A percentile compares a stretch with the other conserved stretches of the same genome.
These are phyloP conservation scores for Ascosphaera apis DNA, from an alignment of 2,329 filamentous ascomycete genomes.

Conservation along the genomic window DNA sequence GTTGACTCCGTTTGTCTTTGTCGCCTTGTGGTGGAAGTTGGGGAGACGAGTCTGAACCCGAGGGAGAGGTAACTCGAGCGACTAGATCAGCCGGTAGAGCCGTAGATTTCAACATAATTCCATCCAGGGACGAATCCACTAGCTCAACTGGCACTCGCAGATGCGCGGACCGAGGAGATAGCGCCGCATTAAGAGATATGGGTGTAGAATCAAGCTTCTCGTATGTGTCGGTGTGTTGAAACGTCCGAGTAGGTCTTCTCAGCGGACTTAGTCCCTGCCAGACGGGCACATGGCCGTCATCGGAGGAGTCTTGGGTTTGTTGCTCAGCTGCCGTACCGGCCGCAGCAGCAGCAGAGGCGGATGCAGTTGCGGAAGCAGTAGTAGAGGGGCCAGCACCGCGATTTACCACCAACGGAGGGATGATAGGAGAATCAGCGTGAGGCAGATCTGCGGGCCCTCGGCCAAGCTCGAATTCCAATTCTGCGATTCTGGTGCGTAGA, in stretches of 20 bases:
- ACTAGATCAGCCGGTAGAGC: slow-evolving; percentile 20
- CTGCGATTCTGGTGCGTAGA: slow-evolving; percentile 18
- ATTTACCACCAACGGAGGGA: not conserved
- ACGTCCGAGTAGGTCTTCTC: slow-evolving; percentile 20
- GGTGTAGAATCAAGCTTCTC: slow-evolving; percentile 10
- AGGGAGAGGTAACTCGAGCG: slow-evolving; percentile 19
- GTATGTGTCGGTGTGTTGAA: slow-evolving; percentile 16
- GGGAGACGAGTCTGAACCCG: slow-evolving; percentile 9
- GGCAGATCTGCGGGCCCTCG: slow-evolving; percentile 1
- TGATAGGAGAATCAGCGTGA: slow-evolving; percentile 1
- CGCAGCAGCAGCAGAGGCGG: no score
- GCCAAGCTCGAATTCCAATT: slow-evolving; percentile 16
- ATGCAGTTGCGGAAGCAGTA: no score
- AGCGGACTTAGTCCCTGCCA: slow-evolving; percentile 22
- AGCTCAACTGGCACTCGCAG: slow-evolving; percentile 21
- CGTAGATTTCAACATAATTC: slow-evolving; percentile 24
- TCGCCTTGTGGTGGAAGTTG: slow-evolving; percentile 2
- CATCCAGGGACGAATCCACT: slow-evolving; percentile 23
- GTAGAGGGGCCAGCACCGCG: no score
- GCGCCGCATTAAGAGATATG: slow-evolving; percentile 18
- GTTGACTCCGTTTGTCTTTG: slow-evolving; percentile 5
- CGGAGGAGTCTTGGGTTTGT: slow-evolving; percentile 3
- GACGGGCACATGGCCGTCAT: slow-evolving; percentile 10
- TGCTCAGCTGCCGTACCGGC: no score
- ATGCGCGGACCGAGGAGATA: slow-evolving; percentile 13